Evolutionary conservation across 2,329 filamentous ascomycete genomes (phyloP).

Genomic region (Fusarium sp.): DNA sequence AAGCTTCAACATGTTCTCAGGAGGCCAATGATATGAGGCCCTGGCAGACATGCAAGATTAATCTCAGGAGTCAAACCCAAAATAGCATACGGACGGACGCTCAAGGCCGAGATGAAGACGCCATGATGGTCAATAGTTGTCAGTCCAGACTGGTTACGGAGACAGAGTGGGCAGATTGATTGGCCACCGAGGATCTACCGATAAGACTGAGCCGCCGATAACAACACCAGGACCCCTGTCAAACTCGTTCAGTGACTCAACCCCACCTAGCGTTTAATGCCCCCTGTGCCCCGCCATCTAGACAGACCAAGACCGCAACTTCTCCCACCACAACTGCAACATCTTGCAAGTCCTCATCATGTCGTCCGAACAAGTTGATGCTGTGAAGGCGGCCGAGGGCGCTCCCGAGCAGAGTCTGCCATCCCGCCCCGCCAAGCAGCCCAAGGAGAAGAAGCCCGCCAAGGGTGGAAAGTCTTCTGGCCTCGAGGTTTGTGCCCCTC

Average conservation of each 20-base stretch:
- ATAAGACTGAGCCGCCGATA: background rate
- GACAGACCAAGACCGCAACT: constrained; percentile 41
- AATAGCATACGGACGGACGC: background rate
- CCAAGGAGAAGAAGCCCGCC: constrained; percentile 50
- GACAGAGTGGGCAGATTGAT: constrained; percentile 1
- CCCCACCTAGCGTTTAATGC: constrained; percentile 48
- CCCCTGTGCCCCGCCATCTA: constrained; percentile 45
- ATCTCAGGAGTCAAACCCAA: background rate
- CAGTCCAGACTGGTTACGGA: background rate
- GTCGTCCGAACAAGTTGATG: constrained; percentile 51
- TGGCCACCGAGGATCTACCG: constrained; percentile 10
- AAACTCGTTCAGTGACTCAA: constrained; percentile 45
- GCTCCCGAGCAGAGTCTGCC: constrained; percentile 48
- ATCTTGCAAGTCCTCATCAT: constrained; percentile 42
- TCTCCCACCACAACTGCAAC: constrained; percentile 40
- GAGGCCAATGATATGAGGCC: background rate
- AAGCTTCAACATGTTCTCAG: background rate
- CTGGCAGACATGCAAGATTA: background rate
- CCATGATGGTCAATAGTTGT: constrained; percentile 5
- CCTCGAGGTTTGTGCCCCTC: constrained; percentile 54
- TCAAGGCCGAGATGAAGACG: constrained; percentile 4
- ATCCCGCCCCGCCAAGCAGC: constrained; percentile 49
- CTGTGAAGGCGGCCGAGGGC: constrained; percentile 47
- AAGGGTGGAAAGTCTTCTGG: constrained; percentile 68
- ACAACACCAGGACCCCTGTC: background rate